Conservation (phyloP, 2,329 filamentous ascomycete species). For the Ustilaginoidea virens region DNA sequence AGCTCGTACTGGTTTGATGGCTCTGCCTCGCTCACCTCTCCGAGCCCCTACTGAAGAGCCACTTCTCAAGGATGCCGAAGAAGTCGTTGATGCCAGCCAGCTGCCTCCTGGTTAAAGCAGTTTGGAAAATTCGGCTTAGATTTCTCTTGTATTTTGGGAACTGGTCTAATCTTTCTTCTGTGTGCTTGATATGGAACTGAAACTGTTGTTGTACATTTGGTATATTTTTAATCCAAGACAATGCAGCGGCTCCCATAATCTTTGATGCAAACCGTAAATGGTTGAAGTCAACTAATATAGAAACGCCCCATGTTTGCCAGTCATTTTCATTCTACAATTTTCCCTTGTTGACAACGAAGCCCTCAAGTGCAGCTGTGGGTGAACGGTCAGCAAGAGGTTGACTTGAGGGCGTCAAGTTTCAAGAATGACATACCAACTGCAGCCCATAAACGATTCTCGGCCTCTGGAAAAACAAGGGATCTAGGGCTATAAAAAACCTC, state of each 20-base stretch:
- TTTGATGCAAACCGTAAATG: no score
- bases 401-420: not conserved
- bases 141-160: no score
- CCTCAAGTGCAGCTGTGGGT: conserved; percentile 54
- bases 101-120: conserved; percentile 67
- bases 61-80: conserved; percentile 70
- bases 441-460: conserved; percentile 87
- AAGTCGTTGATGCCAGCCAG: conserved; percentile 87
- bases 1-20: conserved; percentile 91
- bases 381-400: not conserved
- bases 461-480: conserved; percentile 84
- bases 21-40: conserved; percentile 81
- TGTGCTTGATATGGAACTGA: conserved; percentile 6
- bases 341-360: conserved; percentile 89
- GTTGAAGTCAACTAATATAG: not conserved
- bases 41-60: conserved; percentile 56
- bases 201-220: not conserved
- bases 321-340: conserved; percentile 38
- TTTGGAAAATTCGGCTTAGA: no score
- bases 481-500: conserved; percentile 82
- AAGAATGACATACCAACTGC: conserved; percentile 55
- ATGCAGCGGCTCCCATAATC: no score
- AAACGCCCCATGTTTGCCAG: no score
- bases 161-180: no score
- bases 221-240: not conserved